These are phyloP conservation scores for Lecanoromycetidae sp. DNA, from an alignment of 2,329 filamentous ascomycete genomes.

Conservation along the genomic window DNA sequence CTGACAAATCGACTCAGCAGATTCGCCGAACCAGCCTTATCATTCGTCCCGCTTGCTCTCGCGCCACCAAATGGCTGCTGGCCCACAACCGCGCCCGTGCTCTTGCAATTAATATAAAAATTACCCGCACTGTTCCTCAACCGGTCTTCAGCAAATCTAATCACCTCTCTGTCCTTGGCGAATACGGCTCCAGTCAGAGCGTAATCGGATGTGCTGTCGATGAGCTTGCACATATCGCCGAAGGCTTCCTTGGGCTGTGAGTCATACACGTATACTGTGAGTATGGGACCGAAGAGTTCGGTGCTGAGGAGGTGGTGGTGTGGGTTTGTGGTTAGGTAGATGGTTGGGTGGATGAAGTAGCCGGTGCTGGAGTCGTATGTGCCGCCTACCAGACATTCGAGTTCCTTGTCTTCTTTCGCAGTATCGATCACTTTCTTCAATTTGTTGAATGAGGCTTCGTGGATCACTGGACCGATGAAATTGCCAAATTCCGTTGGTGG, in stretches of 20 bases:
- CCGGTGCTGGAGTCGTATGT: slow-evolving; percentile 66
- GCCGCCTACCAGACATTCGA: slow-evolving; percentile 64
- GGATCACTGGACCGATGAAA: slow-evolving; percentile 82
- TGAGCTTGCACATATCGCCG: slow-evolving; percentile 45
- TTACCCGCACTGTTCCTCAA: slow-evolving; percentile 65
- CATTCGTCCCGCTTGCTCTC: slow-evolving; percentile 45
- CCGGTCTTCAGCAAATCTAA: slow-evolving; percentile 57
- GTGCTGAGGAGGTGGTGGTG: slow-evolving; percentile 60
- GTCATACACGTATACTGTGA: slow-evolving; percentile 69
- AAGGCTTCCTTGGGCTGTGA: slow-evolving; percentile 26
- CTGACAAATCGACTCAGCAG: slow-evolving; percentile 43
- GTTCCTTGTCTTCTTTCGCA: slow-evolving; percentile 61
- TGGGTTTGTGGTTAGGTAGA: slow-evolving; percentile 64
- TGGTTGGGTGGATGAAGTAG: slow-evolving; percentile 73
- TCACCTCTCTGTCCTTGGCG: slow-evolving; percentile 52
- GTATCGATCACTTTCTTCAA: slow-evolving; percentile 63
- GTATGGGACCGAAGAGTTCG: slow-evolving; percentile 72
- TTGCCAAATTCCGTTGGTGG: slow-evolving; percentile 55
- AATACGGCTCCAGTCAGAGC: slow-evolving; percentile 67
- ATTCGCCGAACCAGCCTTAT: slow-evolving; percentile 44
- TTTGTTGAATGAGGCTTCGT: slow-evolving; percentile 69
- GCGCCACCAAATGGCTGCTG: slow-evolving; percentile 43
- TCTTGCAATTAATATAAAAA: slow-evolving; percentile 81
- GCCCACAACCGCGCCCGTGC: slow-evolving; percentile 39
- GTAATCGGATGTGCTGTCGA: slow-evolving; percentile 64